Evolutionary conservation across 108 stramenopile species (phyloP).

Genomic region (Tribonema minus): DNA sequence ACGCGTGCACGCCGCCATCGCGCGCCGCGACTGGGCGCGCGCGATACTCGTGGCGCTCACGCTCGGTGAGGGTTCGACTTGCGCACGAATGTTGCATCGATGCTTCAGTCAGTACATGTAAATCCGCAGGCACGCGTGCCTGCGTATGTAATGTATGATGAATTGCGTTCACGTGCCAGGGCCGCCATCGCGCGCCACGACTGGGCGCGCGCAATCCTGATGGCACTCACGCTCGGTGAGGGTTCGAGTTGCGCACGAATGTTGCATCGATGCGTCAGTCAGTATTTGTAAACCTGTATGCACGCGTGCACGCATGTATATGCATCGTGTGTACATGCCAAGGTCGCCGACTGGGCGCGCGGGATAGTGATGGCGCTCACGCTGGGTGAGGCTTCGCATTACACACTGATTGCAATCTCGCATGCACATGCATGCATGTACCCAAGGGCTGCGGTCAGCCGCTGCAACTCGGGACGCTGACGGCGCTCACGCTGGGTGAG

Average conservation of each 20-base stretch:
- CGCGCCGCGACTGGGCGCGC: conserved; percentile 15
- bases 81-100: too few relatives aligned
- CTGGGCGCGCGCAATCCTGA: conserved; percentile 33
- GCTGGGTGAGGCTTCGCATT: too few relatives aligned
- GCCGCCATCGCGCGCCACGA: conserved; percentile 27
- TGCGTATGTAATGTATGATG: too few relatives aligned
- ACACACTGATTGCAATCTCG: too few relatives aligned
- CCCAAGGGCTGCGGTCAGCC: conserved; percentile 11
- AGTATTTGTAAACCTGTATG: not conserved
- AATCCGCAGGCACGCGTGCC: too few relatives aligned
- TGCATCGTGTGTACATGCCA: too few relatives aligned
- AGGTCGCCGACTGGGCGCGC: conserved; percentile 26
- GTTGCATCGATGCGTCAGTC: too few relatives aligned
- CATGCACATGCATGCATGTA: too few relatives aligned
- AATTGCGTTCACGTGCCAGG: too few relatives aligned
- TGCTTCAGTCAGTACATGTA: too few relatives aligned
- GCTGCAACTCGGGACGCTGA: conserved; percentile 22
- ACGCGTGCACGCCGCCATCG: conserved; percentile 33
- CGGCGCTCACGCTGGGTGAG: conserved; percentile 58
- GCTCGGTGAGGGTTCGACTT: too few relatives aligned
- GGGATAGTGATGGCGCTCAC: conserved; percentile 55
- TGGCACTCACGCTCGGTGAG: conserved; percentile 58
- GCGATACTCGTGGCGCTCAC: conserved; percentile 55
- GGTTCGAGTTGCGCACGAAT: too few relatives aligned
- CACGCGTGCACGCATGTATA: not conserved